These are phyloP conservation scores for Sarcomyxa edulis DNA, from an alignment of 768 basidiomycete species.

Conservation along the genomic window DNA sequence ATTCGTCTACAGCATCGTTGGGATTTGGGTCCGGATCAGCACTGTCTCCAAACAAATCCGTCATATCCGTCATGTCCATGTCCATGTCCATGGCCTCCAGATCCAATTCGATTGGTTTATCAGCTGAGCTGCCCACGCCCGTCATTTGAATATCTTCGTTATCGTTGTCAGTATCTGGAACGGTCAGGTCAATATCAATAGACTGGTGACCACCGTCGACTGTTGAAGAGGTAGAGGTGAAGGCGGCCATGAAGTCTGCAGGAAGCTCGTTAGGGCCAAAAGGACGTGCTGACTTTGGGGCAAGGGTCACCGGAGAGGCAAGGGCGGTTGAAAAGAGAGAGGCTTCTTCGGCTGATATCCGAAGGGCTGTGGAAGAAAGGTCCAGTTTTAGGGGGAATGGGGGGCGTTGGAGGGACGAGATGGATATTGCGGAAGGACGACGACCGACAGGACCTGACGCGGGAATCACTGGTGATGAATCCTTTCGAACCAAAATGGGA, in stretches of 20 bases:
- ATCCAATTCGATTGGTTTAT: slow-evolving; percentile 81
- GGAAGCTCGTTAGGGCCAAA: slow-evolving; percentile 49
- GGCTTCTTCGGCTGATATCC: slow-evolving; percentile 60
- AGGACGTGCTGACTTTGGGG: slow-evolving; percentile 72
- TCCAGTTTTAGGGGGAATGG: slow-evolving; percentile 74
- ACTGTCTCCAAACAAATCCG: slow-evolving; percentile 51
- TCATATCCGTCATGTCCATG: slow-evolving; percentile 54
- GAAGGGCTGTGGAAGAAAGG: slow-evolving; percentile 63
- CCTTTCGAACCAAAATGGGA: too few species aligned
- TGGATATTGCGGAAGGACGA: slow-evolving; percentile 72
- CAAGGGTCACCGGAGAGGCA: slow-evolving; percentile 76
- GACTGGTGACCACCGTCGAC: slow-evolving; percentile 23
- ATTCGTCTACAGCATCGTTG: slow-evolving; percentile 33
- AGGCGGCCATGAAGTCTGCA: slow-evolving; percentile 62
- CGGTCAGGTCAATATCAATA: slow-evolving; percentile 59
- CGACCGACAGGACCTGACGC: slow-evolving; percentile 32
- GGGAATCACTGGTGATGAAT: too few species aligned
- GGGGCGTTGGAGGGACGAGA: slow-evolving; percentile 74
- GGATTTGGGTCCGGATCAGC: slow-evolving; percentile 27
- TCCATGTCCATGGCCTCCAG: slow-evolving; percentile 65
- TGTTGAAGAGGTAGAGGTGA: slow-evolving; percentile 40
- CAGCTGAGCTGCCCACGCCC: slow-evolving; percentile 55
- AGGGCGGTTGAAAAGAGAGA: slow-evolving; percentile 54
- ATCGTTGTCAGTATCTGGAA: slow-evolving; percentile 25
- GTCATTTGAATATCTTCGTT: slow-evolving; percentile 29